These are phyloP conservation scores for Excoecaria cochinchinensis DNA, from an alignment of 345 rosid species.

Conservation along the genomic window DNA sequence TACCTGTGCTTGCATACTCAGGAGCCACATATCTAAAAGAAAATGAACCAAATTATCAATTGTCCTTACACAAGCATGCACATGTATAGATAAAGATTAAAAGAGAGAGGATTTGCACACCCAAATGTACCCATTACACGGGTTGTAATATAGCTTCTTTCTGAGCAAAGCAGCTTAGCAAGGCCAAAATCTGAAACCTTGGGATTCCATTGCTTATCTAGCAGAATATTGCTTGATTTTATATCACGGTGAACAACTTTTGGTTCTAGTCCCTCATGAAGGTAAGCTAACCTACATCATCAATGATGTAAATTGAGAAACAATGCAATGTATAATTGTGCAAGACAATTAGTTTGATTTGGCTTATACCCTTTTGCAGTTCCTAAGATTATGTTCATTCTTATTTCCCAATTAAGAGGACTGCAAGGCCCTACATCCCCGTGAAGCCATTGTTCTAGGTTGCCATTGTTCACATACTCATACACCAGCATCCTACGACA, in stretches of 20 bases:
- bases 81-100: neutral
- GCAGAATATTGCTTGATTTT: slow-evolving; percentile 81
- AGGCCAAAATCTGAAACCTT: slow-evolving; percentile 97
- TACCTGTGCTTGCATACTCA: slow-evolving; percentile 92
- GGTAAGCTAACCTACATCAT: slow-evolving; percentile 62
- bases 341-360: neutral
- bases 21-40: slow-evolving; percentile 82
- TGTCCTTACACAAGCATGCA: neutral
- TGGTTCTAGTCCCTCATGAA: slow-evolving; percentile 95
- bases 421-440: slow-evolving; percentile 34
- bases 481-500: slow-evolving; percentile 76
- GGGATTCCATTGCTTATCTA: slow-evolving; percentile 88
- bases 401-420: slow-evolving; percentile 36
- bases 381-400: slow-evolving; percentile 42
- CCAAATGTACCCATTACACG: slow-evolving; percentile 99
- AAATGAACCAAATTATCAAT: slow-evolving; percentile 9
- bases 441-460: slow-evolving; percentile 36
- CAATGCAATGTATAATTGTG: neutral
- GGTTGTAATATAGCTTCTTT: slow-evolving; percentile 75
- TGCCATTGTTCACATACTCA: slow-evolving; percentile 77
- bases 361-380: slow-evolving; percentile 76
- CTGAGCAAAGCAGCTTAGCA: slow-evolving; percentile 79
- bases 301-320: neutral
- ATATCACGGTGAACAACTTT: slow-evolving; percentile 94
- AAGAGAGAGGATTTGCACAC: slow-evolving; percentile 36